Evolutionary conservation across 495 filamentous ascomycete genomes (phyloP), one percentile per base, ranked within the genome.

Genomic region (Tuber magnatum): DNA sequence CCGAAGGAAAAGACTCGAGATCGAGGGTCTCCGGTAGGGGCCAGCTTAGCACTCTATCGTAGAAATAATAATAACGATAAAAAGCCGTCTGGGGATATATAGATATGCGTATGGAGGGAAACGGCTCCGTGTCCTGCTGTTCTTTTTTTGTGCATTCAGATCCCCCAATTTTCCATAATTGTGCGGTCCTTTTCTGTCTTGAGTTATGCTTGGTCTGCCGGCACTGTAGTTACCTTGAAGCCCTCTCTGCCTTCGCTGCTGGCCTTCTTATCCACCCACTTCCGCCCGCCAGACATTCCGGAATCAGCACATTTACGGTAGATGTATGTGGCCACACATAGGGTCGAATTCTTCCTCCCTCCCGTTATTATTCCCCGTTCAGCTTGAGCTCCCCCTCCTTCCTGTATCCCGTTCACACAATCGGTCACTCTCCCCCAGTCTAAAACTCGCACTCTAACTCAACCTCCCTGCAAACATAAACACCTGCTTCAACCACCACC

Each of bases 361-460:
- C n/a, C 40, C 69, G 41, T 73, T 77, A 40, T 35, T 72, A 41
- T n/a, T 10, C 56, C 48, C 41, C 42, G 22, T 43, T 40, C 72
- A 38, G 24, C 71, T 7, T 38, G 41, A 43, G 35, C 24, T 75
- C 43, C 70, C 56, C 41, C 41, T 39, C 39, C 39, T 22, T 56
- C 28, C 32, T 73, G 3, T 46, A 28, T 44, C 35, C 68, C 48
- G 69, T n/a, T 68, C 56, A 42, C 71, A 68, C 65, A 43, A 51
- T 46, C 48, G 61, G 43, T 46, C 61, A 8, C 73, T 51, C 65
- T 56, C 74, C 73, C 43, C 65, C 56, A 70, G 69, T 70, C 74
- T 41, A 61, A 70, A 70, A 48, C 76, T 56, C 74, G 65, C 73
- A 73, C 46, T 74, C 74, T 73, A 78, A 39, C 43, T 71, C 73